A percentile compares a stretch with the other conserved stretches of the same genome.
phyloP scores from a whole-genome alignment of 306 rosid species.

The Acacia confusa region DNA sequence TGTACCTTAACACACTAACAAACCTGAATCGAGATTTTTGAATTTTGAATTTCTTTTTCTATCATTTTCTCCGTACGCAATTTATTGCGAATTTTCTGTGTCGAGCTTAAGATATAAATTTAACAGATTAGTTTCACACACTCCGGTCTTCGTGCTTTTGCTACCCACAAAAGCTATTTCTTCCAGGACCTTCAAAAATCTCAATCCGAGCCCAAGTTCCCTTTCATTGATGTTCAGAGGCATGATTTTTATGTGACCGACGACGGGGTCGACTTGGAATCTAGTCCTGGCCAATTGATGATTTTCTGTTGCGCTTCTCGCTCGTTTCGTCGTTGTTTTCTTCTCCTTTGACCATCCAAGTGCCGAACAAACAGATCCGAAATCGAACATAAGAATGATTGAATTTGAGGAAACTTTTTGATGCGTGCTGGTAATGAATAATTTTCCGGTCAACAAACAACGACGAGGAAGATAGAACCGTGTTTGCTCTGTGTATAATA shows the following conservation, averaged over 20 bases:
- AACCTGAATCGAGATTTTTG: no score
- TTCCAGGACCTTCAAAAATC: neutral
- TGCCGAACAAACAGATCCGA: neutral
- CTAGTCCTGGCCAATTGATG: neutral
- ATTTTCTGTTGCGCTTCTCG: constrained; percentile 5
- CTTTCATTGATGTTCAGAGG: neutral
- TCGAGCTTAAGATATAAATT: neutral
- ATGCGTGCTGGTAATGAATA: neutral
- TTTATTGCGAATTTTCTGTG: neutral
- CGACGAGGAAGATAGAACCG: constrained; percentile 39
- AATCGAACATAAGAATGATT: constrained; percentile 11
- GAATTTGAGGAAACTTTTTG: constrained; percentile 14
- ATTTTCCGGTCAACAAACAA: constrained; percentile 43
- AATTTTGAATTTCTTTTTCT: no score
- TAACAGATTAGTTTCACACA: neutral
- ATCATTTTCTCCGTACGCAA: no score
- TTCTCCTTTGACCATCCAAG: constrained; percentile 31
- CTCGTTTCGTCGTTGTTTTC: constrained; percentile 15
- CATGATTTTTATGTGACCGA: constrained; percentile 8
- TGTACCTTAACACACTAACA: no score
- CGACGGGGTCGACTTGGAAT: neutral
- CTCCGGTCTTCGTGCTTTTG: neutral
- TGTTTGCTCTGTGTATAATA: constrained; percentile 29
- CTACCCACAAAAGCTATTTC: neutral
- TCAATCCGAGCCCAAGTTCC: neutral